Evolutionary conservation across 371 early-diverging fungal genomes (phyloP).

Genomic region (Nematocida displodere): DNA sequence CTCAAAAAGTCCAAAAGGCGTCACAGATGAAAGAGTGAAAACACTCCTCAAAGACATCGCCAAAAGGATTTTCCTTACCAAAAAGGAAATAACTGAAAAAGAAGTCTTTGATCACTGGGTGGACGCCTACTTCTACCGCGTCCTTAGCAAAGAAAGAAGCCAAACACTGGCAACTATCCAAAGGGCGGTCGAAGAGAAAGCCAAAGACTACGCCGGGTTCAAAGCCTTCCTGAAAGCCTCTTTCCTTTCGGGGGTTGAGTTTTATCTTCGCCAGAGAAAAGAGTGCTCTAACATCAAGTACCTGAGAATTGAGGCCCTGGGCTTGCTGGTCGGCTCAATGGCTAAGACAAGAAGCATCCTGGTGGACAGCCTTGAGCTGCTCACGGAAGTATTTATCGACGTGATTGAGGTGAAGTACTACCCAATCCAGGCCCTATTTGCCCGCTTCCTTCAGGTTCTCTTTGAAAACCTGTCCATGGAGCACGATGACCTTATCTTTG

Average conservation of each 20-base stretch:
- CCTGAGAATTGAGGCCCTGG: conserved; percentile 43
- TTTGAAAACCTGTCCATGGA: conserved; percentile 7
- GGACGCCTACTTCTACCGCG: conserved; percentile 17
- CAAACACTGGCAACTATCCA: not conserved
- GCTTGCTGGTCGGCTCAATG: not conserved
- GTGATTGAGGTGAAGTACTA: conserved; percentile 40
- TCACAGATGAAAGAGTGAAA: conserved; percentile 36
- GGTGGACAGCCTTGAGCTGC: conserved; percentile 8
- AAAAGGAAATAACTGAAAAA: conserved; percentile 22
- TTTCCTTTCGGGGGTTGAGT: conserved; percentile 12
- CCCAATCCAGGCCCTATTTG: conserved; percentile 37
- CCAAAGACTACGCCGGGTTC: not conserved
- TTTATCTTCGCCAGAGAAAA: conserved; percentile 16
- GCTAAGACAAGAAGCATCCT: not conserved
- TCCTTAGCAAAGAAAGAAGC: not conserved
- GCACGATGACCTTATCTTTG: conserved; percentile 32
- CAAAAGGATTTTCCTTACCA: conserved; percentile 26
- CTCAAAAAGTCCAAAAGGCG: conserved; percentile 51
- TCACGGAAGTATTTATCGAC: conserved; percentile 28
- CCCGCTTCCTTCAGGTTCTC: conserved; percentile 24
- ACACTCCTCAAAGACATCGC: conserved; percentile 46
- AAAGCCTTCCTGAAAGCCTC: conserved; percentile 25
- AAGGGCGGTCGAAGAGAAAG: conserved; percentile 1
- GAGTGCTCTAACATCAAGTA: conserved; percentile 50
- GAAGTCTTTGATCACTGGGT: conserved; percentile 33